Conservation (phyloP, 1,284 basidiomycete genomes). For the Ceratobasidium sp. region DNA sequence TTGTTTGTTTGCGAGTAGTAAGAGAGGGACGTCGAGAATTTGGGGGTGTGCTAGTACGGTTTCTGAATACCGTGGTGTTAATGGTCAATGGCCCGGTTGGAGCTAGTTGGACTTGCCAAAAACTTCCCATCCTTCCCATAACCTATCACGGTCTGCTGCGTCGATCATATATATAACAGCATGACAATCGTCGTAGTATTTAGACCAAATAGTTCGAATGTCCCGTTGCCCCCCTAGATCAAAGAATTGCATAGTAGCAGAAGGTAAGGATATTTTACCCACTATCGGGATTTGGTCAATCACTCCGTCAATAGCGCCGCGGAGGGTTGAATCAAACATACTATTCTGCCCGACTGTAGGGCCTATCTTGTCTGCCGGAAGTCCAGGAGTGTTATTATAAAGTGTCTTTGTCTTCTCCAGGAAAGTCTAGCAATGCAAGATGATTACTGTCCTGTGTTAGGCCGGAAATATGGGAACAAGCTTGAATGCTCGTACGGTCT, state of each 20-base stretch:
- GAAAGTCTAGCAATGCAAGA: conserved; percentile 64
- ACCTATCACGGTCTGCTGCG: conserved; percentile 81
- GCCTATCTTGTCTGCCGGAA: conserved; percentile 86
- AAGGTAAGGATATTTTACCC: conserved; percentile 88
- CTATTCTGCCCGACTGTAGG: conserved; percentile 96
- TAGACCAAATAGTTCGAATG: conserved; percentile 89
- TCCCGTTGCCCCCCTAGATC: conserved; percentile 91
- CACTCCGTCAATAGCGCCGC: background rate
- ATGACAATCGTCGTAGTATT: conserved; percentile 94
- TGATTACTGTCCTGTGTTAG: conserved; percentile 28
- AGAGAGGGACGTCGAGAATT: conserved; percentile 83
- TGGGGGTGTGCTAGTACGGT: conserved; percentile 82
- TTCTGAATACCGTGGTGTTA: conserved; percentile 57
- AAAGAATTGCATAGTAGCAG: conserved; percentile 92
- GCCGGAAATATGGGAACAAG: background rate
- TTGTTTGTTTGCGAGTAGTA: conserved; percentile 93
- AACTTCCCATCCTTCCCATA: conserved; percentile 92
- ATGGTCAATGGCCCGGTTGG: background rate
- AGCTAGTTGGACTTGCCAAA: conserved; percentile 68
- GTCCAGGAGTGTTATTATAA: conserved; percentile 83
- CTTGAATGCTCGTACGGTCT: conserved; percentile 67
- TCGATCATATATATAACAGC: conserved; percentile 93
- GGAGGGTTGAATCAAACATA: conserved; percentile 50
- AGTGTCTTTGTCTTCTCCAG: conserved; percentile 91
- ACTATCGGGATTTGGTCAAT: conserved; percentile 56